Base-by-base conservation (phyloP, 352 stramenopile species). In the Pythium scleroteichum region DNA sequence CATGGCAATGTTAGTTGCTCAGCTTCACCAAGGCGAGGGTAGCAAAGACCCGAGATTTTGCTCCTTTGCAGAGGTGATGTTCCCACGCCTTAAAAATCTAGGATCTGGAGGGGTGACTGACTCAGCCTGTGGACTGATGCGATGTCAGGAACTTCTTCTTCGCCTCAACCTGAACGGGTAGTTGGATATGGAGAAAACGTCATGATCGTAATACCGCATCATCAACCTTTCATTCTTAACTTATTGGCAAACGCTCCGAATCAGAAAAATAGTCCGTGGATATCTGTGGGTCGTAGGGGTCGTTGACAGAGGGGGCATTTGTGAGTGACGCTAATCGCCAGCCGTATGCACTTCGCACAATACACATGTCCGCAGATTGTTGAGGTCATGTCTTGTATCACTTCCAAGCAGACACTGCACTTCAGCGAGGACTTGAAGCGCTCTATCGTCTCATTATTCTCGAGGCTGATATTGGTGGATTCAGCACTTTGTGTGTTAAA, bases 381-480 rank as follows among this genome's bases (percentile, higher is more conserved):
- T 23, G 83, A 91, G 4, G 85, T 92, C 68, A 95, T 93, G 55
- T 89, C 73, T 46, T 90, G 60, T 47, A 93, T 76, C 50, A 79
- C 66, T 32, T 93, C 85, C 2, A 95, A 69, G 46, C 85, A 93
- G 42, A 95, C 87, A 69, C 78, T 92, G 76, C 82, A 93, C 76
- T 92, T 93, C 61, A 93, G 79, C 39, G 68, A 64, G 12, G 46
- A 38, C 68, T 93, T 93, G 64, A 93, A 91, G 32, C 73, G 66
- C 77, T 93, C 78, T 44, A 93, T 70, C 32, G 69, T 68, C n/a
- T 92, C 84, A 46, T 76, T 89, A 64, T 93, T 93, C 27, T 83
- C 68, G 32, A 93, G 67, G 19, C 77, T 90, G 35, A 91, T 65
- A 29, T 68, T 76, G n/a, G 82, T 93, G 29, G 82, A 92, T 52